These are phyloP conservation scores for Sporormia fimetaria DNA, from an alignment of 495 filamentous ascomycete genomes.

Conservation along the genomic window DNA sequence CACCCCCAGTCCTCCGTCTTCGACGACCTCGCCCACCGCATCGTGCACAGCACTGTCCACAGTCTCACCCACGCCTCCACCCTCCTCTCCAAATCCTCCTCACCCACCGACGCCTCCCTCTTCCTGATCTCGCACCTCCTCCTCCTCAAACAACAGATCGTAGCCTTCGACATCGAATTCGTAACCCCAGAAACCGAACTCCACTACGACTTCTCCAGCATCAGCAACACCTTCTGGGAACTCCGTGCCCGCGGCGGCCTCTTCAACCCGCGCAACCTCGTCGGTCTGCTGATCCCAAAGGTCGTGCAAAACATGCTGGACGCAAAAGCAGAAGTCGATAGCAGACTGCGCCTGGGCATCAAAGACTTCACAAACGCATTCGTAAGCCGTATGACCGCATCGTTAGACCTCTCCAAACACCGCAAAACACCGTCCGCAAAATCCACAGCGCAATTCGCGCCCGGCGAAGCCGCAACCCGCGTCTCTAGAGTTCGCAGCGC, in stretches of 20 bases:
- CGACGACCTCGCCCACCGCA: constrained; percentile 65
- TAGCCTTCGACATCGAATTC: constrained; percentile 85
- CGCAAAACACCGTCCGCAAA: too few relatives aligned
- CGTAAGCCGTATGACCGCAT: constrained; percentile 44
- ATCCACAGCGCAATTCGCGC: constrained; percentile 32
- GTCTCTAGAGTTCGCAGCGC: constrained; percentile 29
- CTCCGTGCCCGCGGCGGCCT: constrained; percentile 56
- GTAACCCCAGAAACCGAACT: constrained; percentile 53
- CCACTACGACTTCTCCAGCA: constrained; percentile 63
- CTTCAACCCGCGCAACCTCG: constrained; percentile 53
- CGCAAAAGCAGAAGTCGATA: constrained; percentile 61
- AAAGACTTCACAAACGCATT: constrained; percentile 61
- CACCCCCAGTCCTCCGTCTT: constrained; percentile 53
- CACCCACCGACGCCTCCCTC: constrained; percentile 55
- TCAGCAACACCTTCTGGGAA: constrained; percentile 70
- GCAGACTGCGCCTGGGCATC: constrained; percentile 62
- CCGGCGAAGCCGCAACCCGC: constrained; percentile 30
- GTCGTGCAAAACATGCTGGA: constrained; percentile 40
- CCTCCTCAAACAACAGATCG: constrained; percentile 79
- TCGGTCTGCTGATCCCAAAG: constrained; percentile 32
- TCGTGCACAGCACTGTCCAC: constrained; percentile 59
- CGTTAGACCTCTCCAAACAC: constrained; percentile 35
- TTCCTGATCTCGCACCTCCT: constrained; percentile 89
- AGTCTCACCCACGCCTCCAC: constrained; percentile 48
- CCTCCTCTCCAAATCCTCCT: constrained; percentile 37